Percentiles rank a stretch among this genome's conserved stretches.
Evolutionary conservation across 176 grass and related monocot genomes (phyloP).

Genomic region (Triticum timopheevii): DNA sequence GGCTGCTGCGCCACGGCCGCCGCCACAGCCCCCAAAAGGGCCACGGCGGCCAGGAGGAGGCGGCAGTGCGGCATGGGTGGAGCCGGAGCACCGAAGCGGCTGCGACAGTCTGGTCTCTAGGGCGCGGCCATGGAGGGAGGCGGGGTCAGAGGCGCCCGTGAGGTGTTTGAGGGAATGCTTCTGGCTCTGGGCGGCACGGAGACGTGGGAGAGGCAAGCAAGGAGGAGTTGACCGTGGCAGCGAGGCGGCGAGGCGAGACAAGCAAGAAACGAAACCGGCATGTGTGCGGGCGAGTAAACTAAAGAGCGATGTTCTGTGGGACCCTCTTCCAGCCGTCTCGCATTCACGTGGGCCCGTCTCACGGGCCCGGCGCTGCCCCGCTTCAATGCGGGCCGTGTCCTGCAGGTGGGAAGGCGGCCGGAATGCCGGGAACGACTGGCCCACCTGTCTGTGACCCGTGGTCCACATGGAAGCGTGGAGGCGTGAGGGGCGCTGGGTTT

Average conservation of each 20-base stretch:
- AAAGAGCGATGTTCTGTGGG: neutral
- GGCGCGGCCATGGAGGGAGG: slow-evolving; percentile 22
- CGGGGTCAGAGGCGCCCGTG: neutral
- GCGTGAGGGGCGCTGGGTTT: neutral
- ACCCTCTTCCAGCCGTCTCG: slow-evolving; percentile 3
- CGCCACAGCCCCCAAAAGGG: neutral
- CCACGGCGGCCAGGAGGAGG: neutral
- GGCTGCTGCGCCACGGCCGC: slow-evolving; percentile 26
- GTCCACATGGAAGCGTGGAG: too few relatives aligned
- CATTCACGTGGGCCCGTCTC: slow-evolving; percentile 32
- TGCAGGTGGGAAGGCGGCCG: slow-evolving; percentile 13
- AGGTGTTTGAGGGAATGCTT: slow-evolving; percentile 27
- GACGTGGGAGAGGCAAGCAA: neutral
- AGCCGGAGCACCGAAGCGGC: neutral
- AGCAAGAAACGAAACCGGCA: slow-evolving; percentile 14
- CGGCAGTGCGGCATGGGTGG: neutral
- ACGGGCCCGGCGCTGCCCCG: slow-evolving; percentile 26
- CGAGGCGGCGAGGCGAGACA: slow-evolving; percentile 4
- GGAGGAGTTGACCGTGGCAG: slow-evolving; percentile 46
- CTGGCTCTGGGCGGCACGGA: neutral
- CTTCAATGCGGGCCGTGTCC: slow-evolving; percentile 39
- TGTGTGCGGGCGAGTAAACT: slow-evolving; percentile 15
- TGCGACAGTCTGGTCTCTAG: neutral
- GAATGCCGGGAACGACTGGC: accelerated
- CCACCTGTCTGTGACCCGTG: neutral